These are phyloP conservation scores for Phyllosticta citriasiana DNA, from an alignment of 2,329 filamentous ascomycete genomes.

Conservation along the genomic window DNA sequence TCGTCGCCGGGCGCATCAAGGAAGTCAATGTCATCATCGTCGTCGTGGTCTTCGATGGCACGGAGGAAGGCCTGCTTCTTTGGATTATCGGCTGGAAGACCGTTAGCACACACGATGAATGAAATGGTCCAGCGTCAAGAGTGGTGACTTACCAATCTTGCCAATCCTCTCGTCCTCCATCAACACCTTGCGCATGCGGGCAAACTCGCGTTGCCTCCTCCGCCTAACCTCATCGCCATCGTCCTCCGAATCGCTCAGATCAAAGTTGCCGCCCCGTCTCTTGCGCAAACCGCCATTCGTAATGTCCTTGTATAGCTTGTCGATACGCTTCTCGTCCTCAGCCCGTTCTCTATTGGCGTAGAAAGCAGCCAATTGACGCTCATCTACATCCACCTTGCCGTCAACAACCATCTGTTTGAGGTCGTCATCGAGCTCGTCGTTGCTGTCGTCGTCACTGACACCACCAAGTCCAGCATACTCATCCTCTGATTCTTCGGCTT, in stretches of 20 bases:
- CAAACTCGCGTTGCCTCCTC: slow-evolving; percentile 78
- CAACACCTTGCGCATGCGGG: slow-evolving; percentile 81
- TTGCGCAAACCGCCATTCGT: slow-evolving; percentile 79
- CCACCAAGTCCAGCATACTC: slow-evolving; percentile 94
- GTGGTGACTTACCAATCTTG: slow-evolving; percentile 47
- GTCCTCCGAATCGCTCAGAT: slow-evolving; percentile 85
- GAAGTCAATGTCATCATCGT: slow-evolving; percentile 65
- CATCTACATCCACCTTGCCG: slow-evolving; percentile 65
- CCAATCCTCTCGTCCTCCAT: slow-evolving; percentile 82
- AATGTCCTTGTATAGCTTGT: slow-evolving; percentile 87
- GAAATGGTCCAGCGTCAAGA: neutral
- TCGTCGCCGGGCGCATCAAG: slow-evolving; percentile 39
- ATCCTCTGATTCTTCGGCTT: slow-evolving; percentile 94
- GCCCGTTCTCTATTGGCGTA: slow-evolving; percentile 74
- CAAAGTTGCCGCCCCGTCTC: slow-evolving; percentile 61
- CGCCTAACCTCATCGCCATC: slow-evolving; percentile 62
- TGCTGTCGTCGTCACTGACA: slow-evolving; percentile 74
- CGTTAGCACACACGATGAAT: slow-evolving; percentile 4
- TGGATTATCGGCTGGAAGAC: slow-evolving; percentile 57
- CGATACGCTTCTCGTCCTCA: slow-evolving; percentile 75
- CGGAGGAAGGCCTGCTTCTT: slow-evolving; percentile 84
- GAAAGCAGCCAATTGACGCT: slow-evolving; percentile 72
- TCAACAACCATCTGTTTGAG: slow-evolving; percentile 85
- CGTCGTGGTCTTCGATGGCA: slow-evolving; percentile 73
- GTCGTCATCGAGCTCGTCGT: slow-evolving; percentile 62